A percentile compares a stretch with the other conserved stretches of the same genome.
These are phyloP conservation scores for Cadophora luteo-olivacea DNA, from an alignment of 2,329 filamentous ascomycete species.

Conservation along the genomic window DNA sequence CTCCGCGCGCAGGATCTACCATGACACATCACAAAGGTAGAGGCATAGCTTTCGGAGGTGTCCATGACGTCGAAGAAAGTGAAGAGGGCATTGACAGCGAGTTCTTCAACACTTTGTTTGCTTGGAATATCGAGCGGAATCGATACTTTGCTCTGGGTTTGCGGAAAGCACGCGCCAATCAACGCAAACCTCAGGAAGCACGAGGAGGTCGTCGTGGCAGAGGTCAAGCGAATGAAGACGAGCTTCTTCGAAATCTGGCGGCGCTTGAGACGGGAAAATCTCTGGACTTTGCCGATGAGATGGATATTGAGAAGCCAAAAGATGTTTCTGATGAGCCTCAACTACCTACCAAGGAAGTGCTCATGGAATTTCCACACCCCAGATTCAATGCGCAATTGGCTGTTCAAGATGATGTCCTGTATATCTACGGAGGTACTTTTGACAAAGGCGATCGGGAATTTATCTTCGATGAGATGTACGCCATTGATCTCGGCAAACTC, in stretches of 20 bases:
- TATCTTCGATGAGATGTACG: constrained; percentile 94
- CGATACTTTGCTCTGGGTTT: constrained; percentile 87
- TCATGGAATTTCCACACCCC: constrained; percentile 84
- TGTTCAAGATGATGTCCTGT: constrained; percentile 90
- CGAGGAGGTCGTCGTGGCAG: constrained; percentile 71
- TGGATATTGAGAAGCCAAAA: constrained; percentile 56
- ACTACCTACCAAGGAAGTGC: constrained; percentile 65
- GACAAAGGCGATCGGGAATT: constrained; percentile 95
- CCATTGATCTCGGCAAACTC: constrained; percentile 91
- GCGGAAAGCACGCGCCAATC: constrained; percentile 73
- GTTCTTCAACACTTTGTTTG: constrained; percentile 91
- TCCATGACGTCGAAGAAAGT: constrained; percentile 89
- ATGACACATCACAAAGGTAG: constrained; percentile 95
- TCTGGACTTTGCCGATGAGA: constrained; percentile 58
- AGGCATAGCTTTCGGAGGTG: constrained; percentile 91
- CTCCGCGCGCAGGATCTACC: constrained; percentile 83
- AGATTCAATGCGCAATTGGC: constrained; percentile 91
- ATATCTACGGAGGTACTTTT: constrained; percentile 93
- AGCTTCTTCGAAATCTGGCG: constrained; percentile 84
- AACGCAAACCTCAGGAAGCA: constrained; percentile 64
- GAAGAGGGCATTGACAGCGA: constrained; percentile 97
- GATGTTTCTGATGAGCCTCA: constrained; percentile 61
- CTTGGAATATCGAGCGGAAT: constrained; percentile 96
- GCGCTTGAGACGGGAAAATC: constrained; percentile 79
- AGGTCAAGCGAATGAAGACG: constrained; percentile 89